Base-by-base conservation (phyloP, 768 basidiomycete genomes). In the Hypholoma fasciculare region DNA sequence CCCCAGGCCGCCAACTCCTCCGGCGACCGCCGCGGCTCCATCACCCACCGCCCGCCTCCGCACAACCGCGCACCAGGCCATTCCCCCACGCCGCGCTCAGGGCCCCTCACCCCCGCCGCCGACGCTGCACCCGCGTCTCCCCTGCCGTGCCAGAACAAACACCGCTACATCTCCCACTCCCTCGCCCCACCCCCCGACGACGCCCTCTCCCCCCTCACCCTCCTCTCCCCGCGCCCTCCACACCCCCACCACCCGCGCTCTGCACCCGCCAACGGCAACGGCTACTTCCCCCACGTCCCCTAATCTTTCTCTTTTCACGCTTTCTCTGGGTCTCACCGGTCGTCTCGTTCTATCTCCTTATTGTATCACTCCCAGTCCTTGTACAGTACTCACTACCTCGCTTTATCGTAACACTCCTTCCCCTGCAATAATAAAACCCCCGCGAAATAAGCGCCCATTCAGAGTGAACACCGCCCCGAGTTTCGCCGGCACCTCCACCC, bases 1-100 rank as follows among this genome's bases (percentile, higher is more conserved):
- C 86, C 86, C 8, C 43, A 53, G 13, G 54, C 59, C 44, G 52
- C 43, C 57, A n/a, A 48, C 48, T 17, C 52, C 49, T 55, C 49
- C 27, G 27, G 48, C 4, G 67, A 64, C 57, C 52, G 63, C n/a
- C 61, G 64, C 19, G 61, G 62, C 36, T 63, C 59, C 54, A 53
- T 64, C 44, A 37, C 53, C 27, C 61, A 54, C 17, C 23, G 20
- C 60, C 17, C 20, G 43, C 54, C 54, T 2, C 54, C 5, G 34
- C 38, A n/a, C 36, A 36, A 34, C 14, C 36, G 14, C 23, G 20
- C 61, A 2, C 20, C 20, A 4, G 4, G 43, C 9, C 55, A 5
- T 20, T 40, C 30, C 6, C 44, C 8, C 37, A 12, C 47, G 19
- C 23, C 6, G 13, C 51, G 1, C 6, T 52, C 52, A 19, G 52